phyloP scores from a whole-genome alignment of 306 rosid species.

The Prinsepia uniflora region DNA sequence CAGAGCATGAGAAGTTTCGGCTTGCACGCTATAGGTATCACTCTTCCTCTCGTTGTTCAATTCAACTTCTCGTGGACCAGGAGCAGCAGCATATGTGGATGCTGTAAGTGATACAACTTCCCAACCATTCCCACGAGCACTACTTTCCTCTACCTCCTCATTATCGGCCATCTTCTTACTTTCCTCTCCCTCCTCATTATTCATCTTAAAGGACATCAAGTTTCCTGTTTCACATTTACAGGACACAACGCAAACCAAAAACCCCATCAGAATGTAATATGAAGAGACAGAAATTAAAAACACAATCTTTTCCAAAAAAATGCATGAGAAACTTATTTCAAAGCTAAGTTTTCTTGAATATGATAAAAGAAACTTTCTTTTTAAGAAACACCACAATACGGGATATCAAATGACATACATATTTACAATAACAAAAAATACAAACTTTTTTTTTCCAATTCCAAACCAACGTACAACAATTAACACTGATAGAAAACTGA shows the following conservation, averaged over 20 bases:
- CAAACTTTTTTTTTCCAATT: background rate
- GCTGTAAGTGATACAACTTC: slow-evolving; percentile 95
- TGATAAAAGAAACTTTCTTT: background rate
- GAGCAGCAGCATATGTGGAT: slow-evolving; percentile 89
- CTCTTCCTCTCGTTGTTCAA: slow-evolving; percentile 42
- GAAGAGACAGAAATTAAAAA: background rate
- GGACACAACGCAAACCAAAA: background rate
- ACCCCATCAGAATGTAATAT: background rate
- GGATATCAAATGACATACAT: background rate
- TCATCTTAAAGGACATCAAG: slow-evolving; percentile 43
- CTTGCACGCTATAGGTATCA: slow-evolving; percentile 36
- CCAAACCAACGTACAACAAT: background rate
- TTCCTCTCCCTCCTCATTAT: slow-evolving; percentile 62
- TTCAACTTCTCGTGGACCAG: slow-evolving; percentile 56
- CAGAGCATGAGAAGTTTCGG: slow-evolving; percentile 73
- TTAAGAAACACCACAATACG: background rate
- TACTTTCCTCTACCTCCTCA: slow-evolving; percentile 57
- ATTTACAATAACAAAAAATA: background rate
- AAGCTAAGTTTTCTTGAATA: no score
- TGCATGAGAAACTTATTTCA: background rate
- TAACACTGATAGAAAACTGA: background rate
- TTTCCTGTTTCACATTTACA: background rate
- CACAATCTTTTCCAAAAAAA: background rate
- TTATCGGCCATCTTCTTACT: slow-evolving; percentile 25
- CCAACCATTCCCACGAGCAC: slow-evolving; percentile 85